Base-by-base conservation (phyloP, 306 rosid genomes). In the Pachyrhizus erosus region DNA sequence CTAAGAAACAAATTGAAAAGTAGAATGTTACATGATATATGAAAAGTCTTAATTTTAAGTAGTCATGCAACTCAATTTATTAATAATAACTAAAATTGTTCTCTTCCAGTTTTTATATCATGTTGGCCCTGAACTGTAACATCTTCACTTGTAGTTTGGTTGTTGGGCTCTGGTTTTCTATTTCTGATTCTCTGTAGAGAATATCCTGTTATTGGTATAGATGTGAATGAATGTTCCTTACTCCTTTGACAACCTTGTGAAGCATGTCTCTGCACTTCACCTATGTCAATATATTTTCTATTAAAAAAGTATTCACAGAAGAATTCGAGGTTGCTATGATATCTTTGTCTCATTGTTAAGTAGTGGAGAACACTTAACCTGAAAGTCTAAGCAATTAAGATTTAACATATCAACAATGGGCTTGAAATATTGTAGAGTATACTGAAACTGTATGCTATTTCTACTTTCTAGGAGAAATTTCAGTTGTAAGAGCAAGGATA, bases 381-480 rank as follows among this genome's bases (percentile, higher is more conserved):
- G 61, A 54, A 54, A 54, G 11, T 54, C 12, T 54, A 54, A 20
- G 26, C 26, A 54, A 18, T 54, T 54, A 7, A 7, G 61, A 54
- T 49, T 48, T 13, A 48, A 48, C 3, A 15, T 48, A 14, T 49
- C 0, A 49, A 21, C 31, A 9, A 20, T 20, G 29, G 40, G 17
- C 40, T 75, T 76, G 80, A 76, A 58, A 58, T 75, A 39, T 34
- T 21, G 24, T 39, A 21, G 27, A 37, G 34, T 24, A 58, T 39
- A 75, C n/a, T 42, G 17, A 75, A 40, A 27, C 58, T 60, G 20
- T 33, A 34, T 4, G 1, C 46, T 61, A 27, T 43, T 76, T 17
- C 37, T 24, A 43, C n/a, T 43, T 76, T 17, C 37, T 24, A 43
- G 34, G 45, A n/a, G 46, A 18, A 77, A 77, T 31, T 29, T 46